Percentiles rank a stretch among this genome's conserved stretches.
Conservation (phyloP, 805 yeast genomes). For the Myxozyma sirexii region DNA sequence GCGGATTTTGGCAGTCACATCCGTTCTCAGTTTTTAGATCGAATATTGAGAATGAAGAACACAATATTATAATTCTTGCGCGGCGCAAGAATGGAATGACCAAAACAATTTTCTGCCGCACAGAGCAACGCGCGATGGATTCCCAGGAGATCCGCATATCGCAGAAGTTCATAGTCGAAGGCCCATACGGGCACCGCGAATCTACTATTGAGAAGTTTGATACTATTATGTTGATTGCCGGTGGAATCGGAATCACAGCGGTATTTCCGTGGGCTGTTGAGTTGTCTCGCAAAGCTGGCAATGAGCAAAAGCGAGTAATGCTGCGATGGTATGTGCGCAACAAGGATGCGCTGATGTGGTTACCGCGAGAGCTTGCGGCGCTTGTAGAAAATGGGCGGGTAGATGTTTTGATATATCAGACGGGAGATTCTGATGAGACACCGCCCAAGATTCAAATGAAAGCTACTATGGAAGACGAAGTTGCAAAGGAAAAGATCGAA, state of each 20-base stretch:
- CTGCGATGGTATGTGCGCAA: slow-evolving; percentile 12
- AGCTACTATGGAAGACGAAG: not conserved
- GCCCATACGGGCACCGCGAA: slow-evolving; percentile 56
- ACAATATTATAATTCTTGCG: not conserved
- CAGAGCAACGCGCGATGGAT: not conserved
- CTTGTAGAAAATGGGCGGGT: not conserved
- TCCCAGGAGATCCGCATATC: not conserved
- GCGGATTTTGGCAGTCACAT: slow-evolving; percentile 20
- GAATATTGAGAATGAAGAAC: not conserved
- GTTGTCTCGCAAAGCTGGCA: not conserved
- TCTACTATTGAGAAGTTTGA: slow-evolving; percentile 51
- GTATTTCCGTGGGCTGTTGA: slow-evolving; percentile 51
- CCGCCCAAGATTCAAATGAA: not conserved
- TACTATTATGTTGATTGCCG: slow-evolving; percentile 56
- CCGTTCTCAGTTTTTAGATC: slow-evolving; percentile 18
- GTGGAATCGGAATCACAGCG: slow-evolving; percentile 68
- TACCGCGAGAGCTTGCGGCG: slow-evolving; percentile 2
- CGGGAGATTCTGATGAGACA: not conserved
- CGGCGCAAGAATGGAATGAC: slow-evolving; percentile 12
- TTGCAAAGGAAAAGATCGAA: not conserved
- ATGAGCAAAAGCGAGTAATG: not conserved
- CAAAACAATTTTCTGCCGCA: not conserved
- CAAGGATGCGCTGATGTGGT: slow-evolving; percentile 6
- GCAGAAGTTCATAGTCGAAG: slow-evolving; percentile 56
- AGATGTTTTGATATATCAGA: not conserved